Base-by-base conservation (phyloP, 176 grass and related monocot genomes). In the Cenchrus americanus region DNA sequence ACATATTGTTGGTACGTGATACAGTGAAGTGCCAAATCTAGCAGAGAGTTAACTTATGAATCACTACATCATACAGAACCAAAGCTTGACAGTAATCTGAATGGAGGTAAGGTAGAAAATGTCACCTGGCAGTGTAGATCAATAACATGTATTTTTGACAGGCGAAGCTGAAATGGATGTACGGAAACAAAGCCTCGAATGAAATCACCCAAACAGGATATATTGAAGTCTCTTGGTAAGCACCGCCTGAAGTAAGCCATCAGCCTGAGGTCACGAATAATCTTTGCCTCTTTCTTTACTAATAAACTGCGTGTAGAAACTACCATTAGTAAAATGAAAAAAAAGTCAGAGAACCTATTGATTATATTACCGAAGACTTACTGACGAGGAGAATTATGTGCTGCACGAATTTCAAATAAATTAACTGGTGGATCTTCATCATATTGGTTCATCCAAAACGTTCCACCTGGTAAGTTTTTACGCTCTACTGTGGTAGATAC, bases 161-260 rank as follows among this genome's bases (percentile, higher is more conserved):
- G 46, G 79, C 10, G 83, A 49, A 95, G 42, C 79, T 82, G 76
- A 78, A 81, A 76, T 2, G 90, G 88, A 66, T 70, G n/a, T 81
- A 92, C 74, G 32, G 83, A 81, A 52, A 60, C 71, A 81, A 95
- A 64, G 8, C 66, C 78, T 18, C 82, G 76, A 79, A 59, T 44
- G 62, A 92, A 82, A 60, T 90, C 90, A 50, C 52, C 47, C 61
- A 54, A 87, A 75, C 54, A 84, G 19, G 43, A 59, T 61, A 95
- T 34, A 26, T 84, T 70, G 15, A 90, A 85, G 37, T 97, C 84
- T 61, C 67, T 97, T 23, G 91, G 88, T 55, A 97, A 88, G 80
- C 88, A 97, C 65, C 89, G 88, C 55, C 87, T 91, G 71, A 97
- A 93, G 74, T 97, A 93, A 47, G 91, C 86, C 43, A 88, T 66